Percentiles rank a stretch among this genome's conserved stretches.
phyloP scores from a whole-genome alignment of 441 rosid genomes.

The Oxalis stricta region DNA sequence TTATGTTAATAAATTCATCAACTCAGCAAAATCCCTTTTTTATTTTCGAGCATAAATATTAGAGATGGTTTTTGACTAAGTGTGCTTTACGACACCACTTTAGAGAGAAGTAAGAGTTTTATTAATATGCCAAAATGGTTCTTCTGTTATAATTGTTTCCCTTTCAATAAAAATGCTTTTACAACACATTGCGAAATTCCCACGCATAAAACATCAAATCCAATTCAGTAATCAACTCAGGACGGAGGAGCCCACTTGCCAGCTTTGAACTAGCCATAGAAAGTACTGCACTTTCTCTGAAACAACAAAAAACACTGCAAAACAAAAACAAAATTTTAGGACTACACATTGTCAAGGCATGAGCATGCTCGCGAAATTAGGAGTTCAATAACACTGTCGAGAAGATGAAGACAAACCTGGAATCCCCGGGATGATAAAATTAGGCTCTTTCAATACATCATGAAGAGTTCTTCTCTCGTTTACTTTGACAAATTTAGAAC shows the following conservation, averaged over 20 bases:
- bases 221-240: conserved; percentile 3
- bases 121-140: too few species aligned
- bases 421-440: conserved; percentile 50
- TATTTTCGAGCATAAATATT: too few species aligned
- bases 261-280: conserved; percentile 45
- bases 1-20: too few species aligned
- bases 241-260: conserved; percentile 52
- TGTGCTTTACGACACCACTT: too few species aligned
- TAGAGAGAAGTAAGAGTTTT: too few species aligned
- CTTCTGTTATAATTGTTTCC: too few species aligned
- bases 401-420: conserved; percentile 41
- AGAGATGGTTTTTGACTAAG: too few species aligned
- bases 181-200: too few species aligned
- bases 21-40: too few species aligned
- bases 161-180: background rate
- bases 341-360: background rate
- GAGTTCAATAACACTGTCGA: background rate
- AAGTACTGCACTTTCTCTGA: conserved; percentile 50
- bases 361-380: background rate
- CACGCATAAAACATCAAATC: background rate
- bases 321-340: background rate
- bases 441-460: conserved; percentile 52
- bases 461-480: conserved; percentile 51
- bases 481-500: conserved; percentile 55
- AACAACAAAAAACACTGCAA: conserved; percentile 57